A percentile compares a stretch with the other conserved stretches of the same genome.
Conservation (phyloP, 2,329 filamentous ascomycete genomes). For the Claviceps maximensis region DNA sequence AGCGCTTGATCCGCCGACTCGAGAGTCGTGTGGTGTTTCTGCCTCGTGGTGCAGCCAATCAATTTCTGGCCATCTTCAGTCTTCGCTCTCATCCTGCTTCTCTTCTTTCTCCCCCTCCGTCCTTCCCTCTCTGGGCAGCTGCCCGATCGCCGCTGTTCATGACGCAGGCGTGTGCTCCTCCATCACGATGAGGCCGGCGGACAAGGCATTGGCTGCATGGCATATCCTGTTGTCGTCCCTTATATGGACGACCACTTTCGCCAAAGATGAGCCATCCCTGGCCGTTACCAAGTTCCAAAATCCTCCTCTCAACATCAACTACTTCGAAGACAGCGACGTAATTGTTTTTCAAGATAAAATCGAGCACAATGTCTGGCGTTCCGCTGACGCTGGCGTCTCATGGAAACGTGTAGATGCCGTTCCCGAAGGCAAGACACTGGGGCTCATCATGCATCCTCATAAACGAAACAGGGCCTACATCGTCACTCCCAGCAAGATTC, state of each 20-base stretch:
- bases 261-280: slow-evolving; percentile 56
- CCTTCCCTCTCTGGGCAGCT: not conserved
- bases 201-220: slow-evolving; percentile 33
- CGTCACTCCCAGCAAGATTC: slow-evolving; percentile 52
- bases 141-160: slow-evolving; percentile 22
- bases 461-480: slow-evolving; percentile 71
- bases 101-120: not conserved
- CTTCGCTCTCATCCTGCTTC: too few species aligned
- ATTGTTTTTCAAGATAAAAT: slow-evolving; percentile 59
- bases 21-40: not conserved
- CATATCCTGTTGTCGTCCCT: slow-evolving; percentile 39
- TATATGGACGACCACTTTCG: slow-evolving; percentile 25
- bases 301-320: slow-evolving; percentile 58
- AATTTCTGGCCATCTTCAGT: not conserved
- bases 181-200: slow-evolving; percentile 42
- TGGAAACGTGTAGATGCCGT: slow-evolving; percentile 59
- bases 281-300: slow-evolving; percentile 51
- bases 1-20: not conserved
- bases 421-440: slow-evolving; percentile 45
- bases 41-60: not conserved
- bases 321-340: slow-evolving; percentile 81
- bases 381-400: slow-evolving; percentile 62
- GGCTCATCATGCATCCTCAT: slow-evolving; percentile 64
- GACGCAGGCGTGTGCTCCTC: slow-evolving; percentile 20
- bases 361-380: slow-evolving; percentile 58